A percentile compares a stretch with the other conserved stretches of the same genome.
These are phyloP conservation scores for Stagonosporopsis rhizophila DNA, from an alignment of 2,329 filamentous ascomycete genomes.

Conservation along the genomic window DNA sequence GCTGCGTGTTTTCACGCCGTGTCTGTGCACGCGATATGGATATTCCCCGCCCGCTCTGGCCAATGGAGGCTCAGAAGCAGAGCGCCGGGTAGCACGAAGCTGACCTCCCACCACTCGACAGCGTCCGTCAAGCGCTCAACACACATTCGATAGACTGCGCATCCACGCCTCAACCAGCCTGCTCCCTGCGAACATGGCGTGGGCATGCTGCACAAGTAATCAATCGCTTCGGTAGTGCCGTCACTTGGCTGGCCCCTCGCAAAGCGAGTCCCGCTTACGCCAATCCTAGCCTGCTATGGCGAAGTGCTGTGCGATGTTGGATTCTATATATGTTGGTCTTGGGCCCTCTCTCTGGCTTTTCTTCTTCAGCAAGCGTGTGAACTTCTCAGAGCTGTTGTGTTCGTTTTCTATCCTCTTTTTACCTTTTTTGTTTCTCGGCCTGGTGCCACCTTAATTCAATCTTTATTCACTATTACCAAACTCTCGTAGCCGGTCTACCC, in stretches of 20 bases:
- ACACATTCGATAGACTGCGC: constrained; percentile 46
- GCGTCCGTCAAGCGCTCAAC: constrained; percentile 45
- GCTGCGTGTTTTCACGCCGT: constrained; percentile 37
- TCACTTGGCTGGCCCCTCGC: constrained; percentile 38
- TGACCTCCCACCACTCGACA: constrained; percentile 42
- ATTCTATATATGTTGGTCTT: constrained; percentile 44
- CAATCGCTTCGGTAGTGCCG: constrained; percentile 39
- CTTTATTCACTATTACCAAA: constrained; percentile 46
- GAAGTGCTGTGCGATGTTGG: constrained; percentile 33
- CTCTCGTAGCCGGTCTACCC: constrained; percentile 54
- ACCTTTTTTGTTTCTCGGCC: constrained; percentile 55
- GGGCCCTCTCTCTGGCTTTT: constrained; percentile 42
- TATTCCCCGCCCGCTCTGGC: constrained; percentile 32
- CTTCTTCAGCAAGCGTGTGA: constrained; percentile 61
- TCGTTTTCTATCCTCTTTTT: constrained; percentile 53
- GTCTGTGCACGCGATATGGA: constrained; percentile 31
- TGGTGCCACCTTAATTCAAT: constrained; percentile 53
- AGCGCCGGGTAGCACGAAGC: constrained; percentile 37
- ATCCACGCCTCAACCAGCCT: constrained; percentile 37
- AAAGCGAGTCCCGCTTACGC: constrained; percentile 23
- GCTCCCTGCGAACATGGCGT: constrained; percentile 40
- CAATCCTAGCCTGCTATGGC: constrained; percentile 27
- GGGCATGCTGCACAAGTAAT: constrained; percentile 43
- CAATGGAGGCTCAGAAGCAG: constrained; percentile 31
- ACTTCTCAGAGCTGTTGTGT: constrained; percentile 58